Evolutionary conservation across 345 rosid genomes (phyloP).

Genomic region (Brassica rapa): DNA sequence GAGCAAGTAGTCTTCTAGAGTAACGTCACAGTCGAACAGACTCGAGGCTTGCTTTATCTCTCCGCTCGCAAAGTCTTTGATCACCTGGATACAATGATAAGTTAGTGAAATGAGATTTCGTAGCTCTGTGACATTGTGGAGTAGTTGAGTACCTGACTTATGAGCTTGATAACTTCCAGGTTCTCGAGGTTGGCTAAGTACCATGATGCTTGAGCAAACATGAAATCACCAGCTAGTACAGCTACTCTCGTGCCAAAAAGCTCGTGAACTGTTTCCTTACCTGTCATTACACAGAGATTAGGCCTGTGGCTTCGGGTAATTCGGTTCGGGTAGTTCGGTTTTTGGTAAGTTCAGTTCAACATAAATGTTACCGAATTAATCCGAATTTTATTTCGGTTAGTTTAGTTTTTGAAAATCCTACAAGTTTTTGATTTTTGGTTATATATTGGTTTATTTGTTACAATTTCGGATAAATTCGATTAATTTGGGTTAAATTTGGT

Average conservation of each 20-base stretch:
- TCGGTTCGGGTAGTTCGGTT: background rate
- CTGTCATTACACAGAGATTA: conserved; percentile 37
- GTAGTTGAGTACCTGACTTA: conserved; percentile 57
- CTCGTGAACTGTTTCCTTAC: conserved; percentile 86
- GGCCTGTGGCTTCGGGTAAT: background rate
- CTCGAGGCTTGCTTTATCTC: conserved; percentile 97
- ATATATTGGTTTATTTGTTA: too few relatives aligned
- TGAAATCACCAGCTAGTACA: conserved; percentile 87
- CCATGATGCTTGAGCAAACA: conserved; percentile 99
- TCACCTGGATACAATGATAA: conserved; percentile 40
- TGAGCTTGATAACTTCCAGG: conserved; percentile 90
- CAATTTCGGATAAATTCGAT: too few relatives aligned
- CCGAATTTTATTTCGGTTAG: background rate
- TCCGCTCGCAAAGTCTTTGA: conserved; percentile 96
- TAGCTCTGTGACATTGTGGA: background rate
- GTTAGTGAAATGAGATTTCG: background rate
- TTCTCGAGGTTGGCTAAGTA: conserved; percentile 95
- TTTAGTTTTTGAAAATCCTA: background rate
- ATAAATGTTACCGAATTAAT: background rate
- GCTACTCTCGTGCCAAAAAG: conserved; percentile 86
- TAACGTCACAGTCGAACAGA: conserved; percentile 75
- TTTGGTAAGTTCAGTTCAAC: background rate
- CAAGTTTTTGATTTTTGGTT: too few relatives aligned
- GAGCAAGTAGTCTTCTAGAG: conserved; percentile 78
- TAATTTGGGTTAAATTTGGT: background rate